Evolutionary conservation across 257 asterid species (phyloP).

Genomic region (Cinchona pubescens): DNA sequence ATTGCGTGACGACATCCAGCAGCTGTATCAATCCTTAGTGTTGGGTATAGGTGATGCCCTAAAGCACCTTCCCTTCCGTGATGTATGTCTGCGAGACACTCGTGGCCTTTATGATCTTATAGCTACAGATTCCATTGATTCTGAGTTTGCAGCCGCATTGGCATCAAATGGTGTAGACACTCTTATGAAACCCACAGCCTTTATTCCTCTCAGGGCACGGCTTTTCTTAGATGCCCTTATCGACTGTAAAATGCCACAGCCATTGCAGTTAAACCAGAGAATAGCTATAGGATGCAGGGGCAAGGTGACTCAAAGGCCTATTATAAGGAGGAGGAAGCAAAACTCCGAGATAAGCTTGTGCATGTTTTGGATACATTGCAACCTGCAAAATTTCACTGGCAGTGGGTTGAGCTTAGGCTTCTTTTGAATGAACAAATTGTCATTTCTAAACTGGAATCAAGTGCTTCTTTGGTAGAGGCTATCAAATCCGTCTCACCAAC

Average conservation of each 20-base stretch:
- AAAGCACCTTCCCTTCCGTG: conserved; percentile 92
- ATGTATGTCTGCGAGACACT: conserved; percentile 82
- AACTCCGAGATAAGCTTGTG: conserved; percentile 65
- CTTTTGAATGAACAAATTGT: conserved; percentile 92
- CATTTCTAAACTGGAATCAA: conserved; percentile 72
- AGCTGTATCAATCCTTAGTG: conserved; percentile 54
- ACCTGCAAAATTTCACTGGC: conserved; percentile 99
- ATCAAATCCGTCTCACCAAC: conserved; percentile 72
- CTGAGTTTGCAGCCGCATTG: conserved; percentile 72
- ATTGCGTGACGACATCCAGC: conserved; percentile 73
- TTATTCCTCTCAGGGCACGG: conserved; percentile 94
- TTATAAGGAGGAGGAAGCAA: conserved; percentile 61
- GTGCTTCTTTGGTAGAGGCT: conserved; percentile 70
- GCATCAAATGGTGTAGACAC: conserved; percentile 61
- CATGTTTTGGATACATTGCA: conserved; percentile 82
- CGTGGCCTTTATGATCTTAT: conserved; percentile 67
- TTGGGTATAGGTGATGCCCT: conserved; percentile 65
- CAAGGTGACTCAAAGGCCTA: conserved; percentile 63
- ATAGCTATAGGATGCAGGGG: conserved; percentile 45
- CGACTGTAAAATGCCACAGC: conserved; percentile 73
- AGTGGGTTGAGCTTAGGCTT: conserved; percentile 96
- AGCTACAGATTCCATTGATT: conserved; percentile 69
- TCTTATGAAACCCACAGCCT: conserved; percentile 63
- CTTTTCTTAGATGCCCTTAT: conserved; percentile 80
- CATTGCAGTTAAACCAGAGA: conserved; percentile 48